A percentile compares a stretch with the other conserved stretches of the same genome.
These are phyloP conservation scores for Solanum megistacrolobum DNA, from an alignment of 257 asterid species.

Conservation along the genomic window DNA sequence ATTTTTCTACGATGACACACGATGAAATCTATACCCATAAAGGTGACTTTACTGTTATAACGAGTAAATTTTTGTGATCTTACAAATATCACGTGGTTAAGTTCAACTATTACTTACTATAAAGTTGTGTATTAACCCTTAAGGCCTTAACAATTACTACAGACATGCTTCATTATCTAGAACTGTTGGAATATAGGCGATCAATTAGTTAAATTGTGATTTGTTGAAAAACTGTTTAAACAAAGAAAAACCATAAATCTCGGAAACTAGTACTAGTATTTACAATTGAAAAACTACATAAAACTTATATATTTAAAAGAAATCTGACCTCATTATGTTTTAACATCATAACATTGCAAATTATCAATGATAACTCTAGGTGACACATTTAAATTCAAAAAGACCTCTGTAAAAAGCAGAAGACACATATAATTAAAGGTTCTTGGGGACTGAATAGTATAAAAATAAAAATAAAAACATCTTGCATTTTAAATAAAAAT, in stretches of 20 bases:
- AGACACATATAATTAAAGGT: not conserved
- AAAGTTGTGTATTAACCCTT: not conserved
- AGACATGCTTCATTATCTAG: not conserved
- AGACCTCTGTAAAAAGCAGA: not conserved
- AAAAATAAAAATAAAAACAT: not conserved
- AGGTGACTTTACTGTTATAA: not conserved
- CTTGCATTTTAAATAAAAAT: not conserved
- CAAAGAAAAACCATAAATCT: not conserved
- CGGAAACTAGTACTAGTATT: not conserved
- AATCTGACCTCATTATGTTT: not conserved
- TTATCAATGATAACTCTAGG: constrained; percentile 18
- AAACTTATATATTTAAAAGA: not conserved
- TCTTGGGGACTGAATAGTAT: not conserved
- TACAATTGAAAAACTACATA: not conserved
- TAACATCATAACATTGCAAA: constrained; percentile 11
- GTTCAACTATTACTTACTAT: not conserved
- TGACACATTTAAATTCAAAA: not conserved
- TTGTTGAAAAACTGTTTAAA: not conserved
- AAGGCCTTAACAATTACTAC: not conserved
- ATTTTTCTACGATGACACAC: not conserved
- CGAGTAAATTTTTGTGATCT: not conserved
- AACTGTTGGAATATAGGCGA: not conserved
- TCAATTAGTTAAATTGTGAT: not conserved
- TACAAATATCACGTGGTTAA: not conserved
- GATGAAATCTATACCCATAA: not conserved